phyloP scores from a whole-genome alignment of 495 filamentous ascomycete genomes.

The Penicillium maclennaniae region DNA sequence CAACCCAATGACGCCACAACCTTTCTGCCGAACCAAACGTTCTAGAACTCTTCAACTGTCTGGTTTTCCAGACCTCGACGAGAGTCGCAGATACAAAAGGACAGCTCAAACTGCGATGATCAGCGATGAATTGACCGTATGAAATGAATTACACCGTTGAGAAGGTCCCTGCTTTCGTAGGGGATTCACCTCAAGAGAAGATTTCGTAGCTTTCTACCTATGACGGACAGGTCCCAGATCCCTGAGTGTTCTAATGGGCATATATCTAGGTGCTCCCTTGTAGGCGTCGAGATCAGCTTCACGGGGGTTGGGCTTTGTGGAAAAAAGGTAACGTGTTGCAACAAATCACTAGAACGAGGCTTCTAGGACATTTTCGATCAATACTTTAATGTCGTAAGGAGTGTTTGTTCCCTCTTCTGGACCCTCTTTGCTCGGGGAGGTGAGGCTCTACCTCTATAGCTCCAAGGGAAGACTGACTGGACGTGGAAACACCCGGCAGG shows the following conservation, averaged over 20 bases:
- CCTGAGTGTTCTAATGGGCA: no score
- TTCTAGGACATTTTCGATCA: no score
- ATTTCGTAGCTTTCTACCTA: background rate
- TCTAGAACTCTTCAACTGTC: background rate
- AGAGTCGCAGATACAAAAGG: background rate
- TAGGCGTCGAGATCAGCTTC: background rate
- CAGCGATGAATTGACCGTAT: background rate
- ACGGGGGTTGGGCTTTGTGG: no score
- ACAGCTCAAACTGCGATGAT: background rate
- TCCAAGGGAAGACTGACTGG: no score
- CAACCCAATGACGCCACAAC: slow-evolving; percentile 29
- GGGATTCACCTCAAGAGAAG: background rate
- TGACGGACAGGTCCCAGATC: no score
- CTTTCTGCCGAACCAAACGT: background rate
- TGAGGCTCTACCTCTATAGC: no score
- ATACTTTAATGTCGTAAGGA: no score
- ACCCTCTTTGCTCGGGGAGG: no score
- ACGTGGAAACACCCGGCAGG: no score
- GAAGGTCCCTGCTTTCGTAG: background rate
- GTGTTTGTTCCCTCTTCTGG: no score
- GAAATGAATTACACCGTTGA: background rate
- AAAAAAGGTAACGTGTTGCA: no score
- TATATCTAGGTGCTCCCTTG: background rate
- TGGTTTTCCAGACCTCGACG: background rate
- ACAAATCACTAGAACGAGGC: no score